Evolutionary conservation across 768 basidiomycete genomes (phyloP).

Genomic region (Kwoniella sp.): DNA sequence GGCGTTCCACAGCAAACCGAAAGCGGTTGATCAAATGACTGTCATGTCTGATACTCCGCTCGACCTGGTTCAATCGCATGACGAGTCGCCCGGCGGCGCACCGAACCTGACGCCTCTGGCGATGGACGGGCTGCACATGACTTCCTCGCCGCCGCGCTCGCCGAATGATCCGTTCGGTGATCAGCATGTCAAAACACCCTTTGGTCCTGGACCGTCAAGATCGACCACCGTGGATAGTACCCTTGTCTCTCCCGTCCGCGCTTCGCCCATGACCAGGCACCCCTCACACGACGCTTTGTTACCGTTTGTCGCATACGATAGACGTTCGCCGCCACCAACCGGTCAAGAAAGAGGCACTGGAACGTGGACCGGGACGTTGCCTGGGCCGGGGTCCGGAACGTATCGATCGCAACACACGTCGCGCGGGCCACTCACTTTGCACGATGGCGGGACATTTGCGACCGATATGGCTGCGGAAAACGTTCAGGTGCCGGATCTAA

Average conservation of each 20-base stretch:
- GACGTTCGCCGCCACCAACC: background rate
- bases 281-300: slow-evolving; percentile 5
- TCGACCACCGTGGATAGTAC: slow-evolving; percentile 1
- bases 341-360: background rate
- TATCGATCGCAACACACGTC: background rate
- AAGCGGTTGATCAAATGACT: background rate
- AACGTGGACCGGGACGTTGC: background rate
- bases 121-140: background rate
- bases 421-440: slow-evolving; percentile 20
- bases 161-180: slow-evolving; percentile 14
- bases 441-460: slow-evolving; percentile 8
- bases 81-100: background rate
- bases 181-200: background rate
- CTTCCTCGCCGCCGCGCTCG: slow-evolving; percentile 1
- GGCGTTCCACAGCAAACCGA: background rate
- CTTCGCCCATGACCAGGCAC: background rate
- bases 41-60: slow-evolving; percentile 15
- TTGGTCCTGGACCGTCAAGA: background rate
- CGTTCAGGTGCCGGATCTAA: slow-evolving; percentile 31
- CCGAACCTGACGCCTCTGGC: slow-evolving; percentile 4
- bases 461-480: background rate
- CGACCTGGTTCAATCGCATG: slow-evolving; percentile 22
- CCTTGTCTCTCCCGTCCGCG: slow-evolving; percentile 1
- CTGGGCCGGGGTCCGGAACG: background rate
- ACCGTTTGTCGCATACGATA: background rate